phyloP scores from a whole-genome alignment of 2,329 filamentous ascomycete genomes.

The Fusarium xyrophilum region DNA sequence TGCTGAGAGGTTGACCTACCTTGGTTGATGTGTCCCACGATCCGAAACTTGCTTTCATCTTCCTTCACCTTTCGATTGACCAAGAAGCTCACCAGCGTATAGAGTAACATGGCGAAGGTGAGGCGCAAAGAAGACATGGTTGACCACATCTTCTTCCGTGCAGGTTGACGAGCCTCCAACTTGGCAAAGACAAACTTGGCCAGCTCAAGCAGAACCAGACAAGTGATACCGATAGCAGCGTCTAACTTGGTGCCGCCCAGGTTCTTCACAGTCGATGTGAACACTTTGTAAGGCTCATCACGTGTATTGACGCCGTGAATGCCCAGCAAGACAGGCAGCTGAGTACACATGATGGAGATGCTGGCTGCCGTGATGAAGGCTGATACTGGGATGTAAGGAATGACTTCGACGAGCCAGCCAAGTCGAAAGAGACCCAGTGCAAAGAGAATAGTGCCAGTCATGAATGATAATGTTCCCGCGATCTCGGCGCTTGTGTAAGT shows the following conservation, averaged over 20 bases:
- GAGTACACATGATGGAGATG: conserved; percentile 58
- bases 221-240: conserved; percentile 74
- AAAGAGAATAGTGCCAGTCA: conserved; percentile 54
- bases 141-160: conserved; percentile 70
- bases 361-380: conserved; percentile 60
- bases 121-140: conserved; percentile 77
- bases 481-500: conserved; percentile 50
- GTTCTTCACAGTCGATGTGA: conserved; percentile 52
- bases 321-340: conserved; percentile 54
- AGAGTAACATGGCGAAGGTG: conserved; percentile 77
- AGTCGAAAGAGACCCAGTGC: conserved; percentile 55
- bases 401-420: conserved; percentile 60
- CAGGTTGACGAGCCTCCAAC: conserved; percentile 67
- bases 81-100: conserved; percentile 75
- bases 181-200: conserved; percentile 63
- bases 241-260: conserved; percentile 61
- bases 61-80: conserved; percentile 62
- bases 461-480: conserved; percentile 53
- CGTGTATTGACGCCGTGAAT: conserved; percentile 54
- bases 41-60: conserved; percentile 62
- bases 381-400: conserved; percentile 57
- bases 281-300: conserved; percentile 53
- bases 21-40: conserved; percentile 70
- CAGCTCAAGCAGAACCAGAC: conserved; percentile 68
- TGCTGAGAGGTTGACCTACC: conserved; percentile 47